These are phyloP conservation scores for Russula abietina DNA, from an alignment of 768 basidiomycete genomes.

Conservation along the genomic window DNA sequence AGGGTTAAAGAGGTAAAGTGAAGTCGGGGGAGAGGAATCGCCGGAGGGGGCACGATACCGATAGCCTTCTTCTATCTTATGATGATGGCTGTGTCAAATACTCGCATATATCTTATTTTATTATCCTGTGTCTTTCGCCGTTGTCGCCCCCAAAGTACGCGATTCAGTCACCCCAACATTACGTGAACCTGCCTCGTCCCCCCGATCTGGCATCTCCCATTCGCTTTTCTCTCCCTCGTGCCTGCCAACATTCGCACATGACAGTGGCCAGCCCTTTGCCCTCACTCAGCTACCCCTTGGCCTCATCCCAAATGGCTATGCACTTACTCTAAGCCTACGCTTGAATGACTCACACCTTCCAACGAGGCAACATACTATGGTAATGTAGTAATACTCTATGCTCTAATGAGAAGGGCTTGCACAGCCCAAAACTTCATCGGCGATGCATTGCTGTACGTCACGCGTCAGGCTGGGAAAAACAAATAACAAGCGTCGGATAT, in stretches of 20 bases:
- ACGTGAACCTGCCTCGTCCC: not conserved
- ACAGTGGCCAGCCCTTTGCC: not conserved
- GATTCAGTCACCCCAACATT: not conserved
- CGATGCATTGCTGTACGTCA: not conserved
- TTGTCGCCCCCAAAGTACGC: not conserved
- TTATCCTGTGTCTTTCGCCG: not conserved
- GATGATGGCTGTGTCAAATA: not conserved
- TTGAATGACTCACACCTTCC: not conserved
- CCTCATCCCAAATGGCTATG: too few species aligned
- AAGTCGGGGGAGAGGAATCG: slow-evolving; percentile 1
- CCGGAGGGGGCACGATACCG: not conserved
- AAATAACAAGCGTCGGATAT: not conserved
- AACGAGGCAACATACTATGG: not conserved
- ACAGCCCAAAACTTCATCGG: not conserved
- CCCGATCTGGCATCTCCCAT: not conserved
- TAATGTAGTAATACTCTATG: not conserved
- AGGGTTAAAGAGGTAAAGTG: not conserved
- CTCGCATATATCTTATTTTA: not conserved
- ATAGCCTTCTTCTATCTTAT: not conserved
- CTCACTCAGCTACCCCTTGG: not conserved
- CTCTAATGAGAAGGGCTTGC: not conserved
- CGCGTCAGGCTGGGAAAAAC: not conserved
- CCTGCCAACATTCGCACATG: not conserved
- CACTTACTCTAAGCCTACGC: too few species aligned
- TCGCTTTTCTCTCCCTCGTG: not conserved